Base-by-base conservation (phyloP, 306 rosid genomes). In the Lathyrus tuberosus region DNA sequence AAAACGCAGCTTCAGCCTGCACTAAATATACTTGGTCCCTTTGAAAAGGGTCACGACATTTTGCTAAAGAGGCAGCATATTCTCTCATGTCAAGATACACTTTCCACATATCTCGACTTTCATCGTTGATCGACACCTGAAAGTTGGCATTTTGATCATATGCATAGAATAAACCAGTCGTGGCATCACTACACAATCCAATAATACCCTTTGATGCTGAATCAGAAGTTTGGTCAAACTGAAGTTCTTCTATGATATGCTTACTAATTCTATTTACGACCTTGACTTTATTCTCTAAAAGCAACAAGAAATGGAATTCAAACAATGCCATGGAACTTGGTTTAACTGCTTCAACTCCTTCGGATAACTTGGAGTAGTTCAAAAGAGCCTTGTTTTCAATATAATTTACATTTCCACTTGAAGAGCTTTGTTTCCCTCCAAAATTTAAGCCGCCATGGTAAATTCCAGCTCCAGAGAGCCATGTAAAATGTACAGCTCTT, bases 401-500 rank as follows among this genome's bases (percentile, higher is more conserved):
- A 81, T 90, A 94, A 75, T 90, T 90, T 85, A 86, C 98, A 80
- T 90, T 96, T 52, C 95, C 98, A 80, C 65, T 71, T 26, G 94
- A 56, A 33, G 83, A 84, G 77, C 95, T 84, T 51, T 84, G 85
- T 30, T 88, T 95, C 44, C 88, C 85, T 69, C 98, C 98, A 82
- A 94, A 94, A 70, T 94, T 94, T 75, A 94, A 84, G 82, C 87
- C 82, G 57, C 97, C 98, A 15, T 94, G 89, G 86, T 94, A 94
- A 64, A 90, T 90, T 61, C 98, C 98, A 80, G 97, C 97, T 72
- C 97, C 98, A 78, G 96, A 94, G 76, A 94, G 98, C 98, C 98
- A 94, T 61, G 97, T 96, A 85, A 94, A 94, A 87, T 94, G 97
- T 22, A 84, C 74, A 24, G 98, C 97, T 87, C 98, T 86, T 80